Evolutionary conservation across 495 filamentous ascomycete genomes (phyloP), one percentile per base, ranked within the genome.

Genomic region (Neurospora sp.): DNA sequence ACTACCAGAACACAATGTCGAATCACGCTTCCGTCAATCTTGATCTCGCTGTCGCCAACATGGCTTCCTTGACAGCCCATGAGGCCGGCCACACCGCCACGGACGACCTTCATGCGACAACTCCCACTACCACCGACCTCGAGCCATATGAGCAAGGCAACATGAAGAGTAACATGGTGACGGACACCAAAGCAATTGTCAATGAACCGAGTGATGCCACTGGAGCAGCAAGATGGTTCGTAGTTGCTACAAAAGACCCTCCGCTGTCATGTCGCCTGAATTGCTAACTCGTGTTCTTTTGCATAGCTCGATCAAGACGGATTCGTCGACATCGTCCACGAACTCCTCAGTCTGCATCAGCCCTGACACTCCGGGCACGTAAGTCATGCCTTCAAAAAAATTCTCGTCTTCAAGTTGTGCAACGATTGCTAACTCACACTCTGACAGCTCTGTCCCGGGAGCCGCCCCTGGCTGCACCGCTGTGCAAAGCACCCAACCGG

Each of bases 281-380:
- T 7, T 42, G 16, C 41, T 42, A 18, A 42, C 14, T 27, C 27
- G 27, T 27, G 0, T 1, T 18, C 0, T 42, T 7, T 18, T 5
- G 5, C 18, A 4, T 7, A 42, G 41, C 14, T 42, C 41, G 2
- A 48, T 3, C 44, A 10, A 48, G 0, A 6, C 0, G 0, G 41
- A 6, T 18, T 18, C 18, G 44, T 11, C n/a, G n/a, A 48, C 16
- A 1, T 48, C 44, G 18, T 4, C n/a, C n/a, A 18, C 1, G 0
- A 18, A 0, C 4, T 5, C 40, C 4, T 5, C 12, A 1, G 40
- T 0, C 16, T 18, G 8, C 7, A 3, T 8, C 2, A 18, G 16
- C 2, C 14, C 41, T 7, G 0, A 3, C 2, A 7, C 41, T 2
- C 0, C 6, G 0, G 6, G 0, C 1, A 8, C 3, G 41, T 42